Base-by-base conservation (phyloP, 1,284 basidiomycete species). In the Rhodotorula sp. region DNA sequence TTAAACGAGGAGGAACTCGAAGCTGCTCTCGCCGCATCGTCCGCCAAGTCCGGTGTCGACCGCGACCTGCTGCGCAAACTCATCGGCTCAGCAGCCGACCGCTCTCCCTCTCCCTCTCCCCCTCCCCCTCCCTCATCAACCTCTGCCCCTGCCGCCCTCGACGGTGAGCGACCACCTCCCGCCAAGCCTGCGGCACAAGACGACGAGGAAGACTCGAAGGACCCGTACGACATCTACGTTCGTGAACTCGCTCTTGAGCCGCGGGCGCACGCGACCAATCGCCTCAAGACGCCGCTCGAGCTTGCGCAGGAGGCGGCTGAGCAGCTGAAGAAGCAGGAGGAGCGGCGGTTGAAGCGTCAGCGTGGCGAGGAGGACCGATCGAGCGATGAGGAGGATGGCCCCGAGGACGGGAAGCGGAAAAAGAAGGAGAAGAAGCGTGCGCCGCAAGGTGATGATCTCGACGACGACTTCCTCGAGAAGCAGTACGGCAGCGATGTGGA, bases 201-300 rank as follows among this genome's bases (percentile, higher is more conserved):
- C n/a, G 62, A 67, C 22, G 65, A 64, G 22, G 61, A 46, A 15
- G 53, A 55, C 2, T 71, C 74, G 26, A 64, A 62, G 34, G 79
- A 79, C 69, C 74, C 76, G 31, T 99, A 99, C 77, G 96, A 99
- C 80, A 88, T 90, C 73, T 89, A 89, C 75, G 94, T 99, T 6
- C 88, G 91, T 50, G 90, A 94, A 75, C 86, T 99, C 44, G 94
- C 90, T 0, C 96, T 94, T 77, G 96, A 99, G 68, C 87, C 90
- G 74, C 87, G 96, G 6, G 91, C 95, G 13, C 91, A 94, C 77
- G 92, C 96, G 1, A 96, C 94, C 78, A 92, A 99, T 79, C 84
- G 96, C 65, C 92, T 93, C 52, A 98, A 97, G 83, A 96, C 94
- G 0, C 95, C 96, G 77, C 94, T 95, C 75, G 96, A 99, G 79